Evolutionary conservation across 148 eudicot species (phyloP).

Genomic region (Cornus suecica): DNA sequence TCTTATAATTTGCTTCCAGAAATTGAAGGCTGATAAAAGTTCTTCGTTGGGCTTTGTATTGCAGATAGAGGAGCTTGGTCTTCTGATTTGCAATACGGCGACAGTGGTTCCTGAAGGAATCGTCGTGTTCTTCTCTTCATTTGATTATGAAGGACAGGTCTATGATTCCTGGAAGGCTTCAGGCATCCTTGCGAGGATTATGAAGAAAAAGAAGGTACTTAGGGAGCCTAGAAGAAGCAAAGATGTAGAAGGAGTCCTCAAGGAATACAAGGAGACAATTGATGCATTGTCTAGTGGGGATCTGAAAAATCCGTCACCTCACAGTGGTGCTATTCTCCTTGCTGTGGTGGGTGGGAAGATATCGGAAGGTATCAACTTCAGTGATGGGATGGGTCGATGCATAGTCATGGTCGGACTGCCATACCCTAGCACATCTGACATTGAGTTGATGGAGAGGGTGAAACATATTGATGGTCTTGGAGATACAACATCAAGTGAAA

Average conservation of each 20-base stretch:
- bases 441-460: conserved; percentile 79
- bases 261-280: conserved; percentile 73
- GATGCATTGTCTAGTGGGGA: conserved; percentile 26
- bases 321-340: conserved; percentile 70
- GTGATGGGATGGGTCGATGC: conserved; percentile 96
- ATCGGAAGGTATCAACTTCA: conserved; percentile 95
- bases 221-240: conserved; percentile 86
- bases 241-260: conserved; percentile 65
- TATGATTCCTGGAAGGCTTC: conserved; percentile 81
- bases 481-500: conserved; percentile 19
- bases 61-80: conserved; percentile 91
- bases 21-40: conserved; percentile 5
- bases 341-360: conserved; percentile 98
- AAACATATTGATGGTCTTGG: conserved; percentile 84
- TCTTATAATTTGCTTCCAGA: background rate
- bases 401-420: conserved; percentile 95
- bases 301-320: conserved; percentile 30
- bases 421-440: conserved; percentile 87
- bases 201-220: conserved; percentile 66
- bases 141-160: conserved; percentile 75
- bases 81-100: conserved; percentile 72
- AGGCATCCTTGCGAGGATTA: conserved; percentile 71
- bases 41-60: conserved; percentile 22
- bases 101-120: conserved; percentile 83
- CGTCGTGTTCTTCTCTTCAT: conserved; percentile 88